Conservation (phyloP, 1,284 basidiomycete species). For the Macrocybe sp. region DNA sequence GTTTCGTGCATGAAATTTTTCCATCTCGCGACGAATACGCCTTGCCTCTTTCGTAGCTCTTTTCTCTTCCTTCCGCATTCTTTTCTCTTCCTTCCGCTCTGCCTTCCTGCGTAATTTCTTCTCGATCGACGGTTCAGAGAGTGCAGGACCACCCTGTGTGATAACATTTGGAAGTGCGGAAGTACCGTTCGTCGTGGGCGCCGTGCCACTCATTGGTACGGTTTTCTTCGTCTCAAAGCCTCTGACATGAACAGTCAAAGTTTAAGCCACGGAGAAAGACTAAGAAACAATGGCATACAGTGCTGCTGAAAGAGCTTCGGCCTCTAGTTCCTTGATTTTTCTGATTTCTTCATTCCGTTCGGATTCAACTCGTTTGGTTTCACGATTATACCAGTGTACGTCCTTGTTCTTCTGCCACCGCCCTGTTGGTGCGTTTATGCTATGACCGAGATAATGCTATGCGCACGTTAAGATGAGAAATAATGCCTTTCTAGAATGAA, state of each 20-base stretch:
- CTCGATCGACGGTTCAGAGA: too few species aligned
- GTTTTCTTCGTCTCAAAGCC: constrained; percentile 56
- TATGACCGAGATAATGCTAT: constrained; percentile 87
- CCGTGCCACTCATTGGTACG: background rate
- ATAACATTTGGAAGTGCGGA: background rate
- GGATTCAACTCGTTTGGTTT: constrained; percentile 36
- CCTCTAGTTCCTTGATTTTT: constrained; percentile 81
- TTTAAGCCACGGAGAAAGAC: background rate
- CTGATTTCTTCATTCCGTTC: constrained; percentile 68
- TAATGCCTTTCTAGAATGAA: background rate
- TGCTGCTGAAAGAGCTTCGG: constrained; percentile 78
- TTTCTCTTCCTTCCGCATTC: constrained; percentile 53
- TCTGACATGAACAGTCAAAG: constrained; percentile 26
- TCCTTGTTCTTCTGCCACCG: constrained; percentile 96
- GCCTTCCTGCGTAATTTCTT: constrained; percentile 14
- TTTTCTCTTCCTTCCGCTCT: constrained; percentile 52
- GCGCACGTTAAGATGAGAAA: background rate
- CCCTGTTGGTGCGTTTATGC: constrained; percentile 88
- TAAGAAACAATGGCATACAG: constrained; percentile 43
- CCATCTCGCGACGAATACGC: background rate
- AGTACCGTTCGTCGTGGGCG: background rate
- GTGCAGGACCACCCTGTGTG: too few species aligned
- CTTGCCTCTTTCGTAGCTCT: constrained; percentile 39
- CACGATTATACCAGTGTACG: constrained; percentile 88
- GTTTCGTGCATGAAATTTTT: constrained; percentile 31